Evolutionary conservation across 2,329 filamentous ascomycete species (phyloP).

Genomic region (Aspergillus intermedius): DNA sequence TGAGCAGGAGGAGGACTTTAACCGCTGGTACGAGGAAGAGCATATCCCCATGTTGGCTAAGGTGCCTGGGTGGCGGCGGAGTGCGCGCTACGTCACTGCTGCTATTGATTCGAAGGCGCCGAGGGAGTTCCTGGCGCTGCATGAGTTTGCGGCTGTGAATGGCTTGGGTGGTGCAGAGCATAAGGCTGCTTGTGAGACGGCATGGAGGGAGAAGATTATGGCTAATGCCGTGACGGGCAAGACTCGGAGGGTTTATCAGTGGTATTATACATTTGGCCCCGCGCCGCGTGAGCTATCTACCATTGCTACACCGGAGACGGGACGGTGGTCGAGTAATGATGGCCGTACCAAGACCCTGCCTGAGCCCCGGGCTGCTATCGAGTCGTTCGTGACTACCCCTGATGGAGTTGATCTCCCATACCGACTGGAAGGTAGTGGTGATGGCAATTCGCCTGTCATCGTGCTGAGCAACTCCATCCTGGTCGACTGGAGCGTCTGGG

Average conservation of each 20-base stretch:
- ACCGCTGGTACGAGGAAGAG: slow-evolving; percentile 68
- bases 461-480: slow-evolving; percentile 76
- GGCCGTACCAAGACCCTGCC: slow-evolving; percentile 49
- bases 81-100: slow-evolving; percentile 63
- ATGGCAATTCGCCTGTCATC: slow-evolving; percentile 62
- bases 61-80: slow-evolving; percentile 72
- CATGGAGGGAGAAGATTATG: slow-evolving; percentile 56
- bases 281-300: slow-evolving; percentile 62
- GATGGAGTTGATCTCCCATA: slow-evolving; percentile 68
- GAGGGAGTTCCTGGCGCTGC: slow-evolving; percentile 58
- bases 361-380: slow-evolving; percentile 47
- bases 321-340: slow-evolving; percentile 52
- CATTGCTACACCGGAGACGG: slow-evolving; percentile 43
- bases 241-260: slow-evolving; percentile 56
- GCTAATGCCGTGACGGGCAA: slow-evolving; percentile 53
- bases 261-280: slow-evolving; percentile 75
- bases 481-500: slow-evolving; percentile 74
- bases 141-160: slow-evolving; percentile 65
- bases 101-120: slow-evolving; percentile 52
- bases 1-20: slow-evolving; percentile 47
- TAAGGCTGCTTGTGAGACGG: slow-evolving; percentile 56
- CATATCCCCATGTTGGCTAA: slow-evolving; percentile 65
- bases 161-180: slow-evolving; percentile 60
- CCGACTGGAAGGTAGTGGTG: slow-evolving; percentile 64
- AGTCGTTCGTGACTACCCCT: slow-evolving; percentile 60